Base-by-base conservation (phyloP, 2,329 filamentous ascomycete species). In the Phyllosticta citribraziliensis region DNA sequence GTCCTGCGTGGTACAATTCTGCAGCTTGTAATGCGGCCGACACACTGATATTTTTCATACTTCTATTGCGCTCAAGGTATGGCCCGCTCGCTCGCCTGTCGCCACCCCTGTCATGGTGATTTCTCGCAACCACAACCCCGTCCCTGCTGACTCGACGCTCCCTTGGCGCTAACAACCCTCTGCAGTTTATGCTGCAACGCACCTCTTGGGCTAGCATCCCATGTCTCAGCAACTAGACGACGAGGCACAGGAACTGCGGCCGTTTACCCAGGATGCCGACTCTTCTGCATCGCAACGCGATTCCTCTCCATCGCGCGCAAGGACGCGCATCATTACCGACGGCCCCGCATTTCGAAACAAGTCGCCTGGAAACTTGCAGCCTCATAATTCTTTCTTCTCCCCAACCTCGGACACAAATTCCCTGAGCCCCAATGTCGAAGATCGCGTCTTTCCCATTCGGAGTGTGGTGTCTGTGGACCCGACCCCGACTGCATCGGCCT, bases 401-500 rank as follows among this genome's bases (percentile, higher is more conserved):
- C 65, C 69, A 1, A 66, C 66, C 25, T 63, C 61, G n/a, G 68
- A 70, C 24, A 63, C 65, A 14, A 71, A 68, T 52, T 58, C 67
- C 6, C 66, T 77, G 55, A 78, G 75, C 64, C 76, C 77, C 19
- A 71, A 70, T 50, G 66, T 73, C 4, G 70, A 75, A 55, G 81
- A 92, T 67, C 82, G 88, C 60, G 87, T 93, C 5, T 93, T 89
- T 61, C 89, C 89, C n/a, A 88, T 93, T 33, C 84, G 88, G 56
- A 91, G 88, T n/a, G 86, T 89, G 52, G 79, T 93, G 24, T 88
- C 84, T 6, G 83, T 92, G 51, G 85, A 89, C 66, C 83, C 83
- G 6, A 74, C 72, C 11, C 73, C 75, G 1, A 79, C 75, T 4
- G 72, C 71, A 3, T 66, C 66, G 55, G 69, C 17, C 17, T 47